A percentile compares a stretch with the other conserved stretches of the same genome.
phyloP scores from a whole-genome alignment of 257 asterid genomes.

The Eucommia ulmoides region DNA sequence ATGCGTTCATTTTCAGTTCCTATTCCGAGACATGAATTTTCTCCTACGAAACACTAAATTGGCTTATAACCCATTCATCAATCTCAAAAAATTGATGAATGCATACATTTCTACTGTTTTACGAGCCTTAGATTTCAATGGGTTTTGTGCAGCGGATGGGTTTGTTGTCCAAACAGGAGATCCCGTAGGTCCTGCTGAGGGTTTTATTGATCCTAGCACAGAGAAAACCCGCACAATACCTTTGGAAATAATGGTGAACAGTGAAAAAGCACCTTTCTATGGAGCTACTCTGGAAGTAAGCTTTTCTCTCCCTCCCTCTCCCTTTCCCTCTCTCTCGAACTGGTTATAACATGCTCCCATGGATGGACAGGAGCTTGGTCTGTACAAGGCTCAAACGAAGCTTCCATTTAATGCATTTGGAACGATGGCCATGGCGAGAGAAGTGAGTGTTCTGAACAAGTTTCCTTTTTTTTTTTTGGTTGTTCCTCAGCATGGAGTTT shows the following conservation, averaged over 20 bases:
- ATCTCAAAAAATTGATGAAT: too few species aligned
- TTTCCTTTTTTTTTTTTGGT: too few species aligned
- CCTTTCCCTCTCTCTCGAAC: background rate
- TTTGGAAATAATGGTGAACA: slow-evolving; percentile 75
- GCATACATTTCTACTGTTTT: background rate
- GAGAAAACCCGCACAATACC: slow-evolving; percentile 82
- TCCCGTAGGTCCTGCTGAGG: slow-evolving; percentile 99
- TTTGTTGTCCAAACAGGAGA: slow-evolving; percentile 99
- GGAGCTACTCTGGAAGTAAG: slow-evolving; percentile 93
- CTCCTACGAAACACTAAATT: too few species aligned
- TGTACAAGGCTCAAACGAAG: slow-evolving; percentile 94
- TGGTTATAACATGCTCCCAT: slow-evolving; percentile 10
- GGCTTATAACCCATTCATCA: background rate
- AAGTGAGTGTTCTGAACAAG: slow-evolving; percentile 31
- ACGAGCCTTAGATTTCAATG: slow-evolving; percentile 13
- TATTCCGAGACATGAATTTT: too few species aligned
- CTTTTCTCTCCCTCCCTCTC: background rate
- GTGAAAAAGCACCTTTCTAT: slow-evolving; percentile 84
- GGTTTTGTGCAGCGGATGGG: slow-evolving; percentile 76
- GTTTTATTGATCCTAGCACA: slow-evolving; percentile 92
- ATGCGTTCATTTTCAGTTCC: too few species aligned
- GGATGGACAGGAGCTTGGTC: slow-evolving; percentile 71
- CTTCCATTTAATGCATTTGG: slow-evolving; percentile 98
- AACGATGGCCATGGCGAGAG: slow-evolving; percentile 99
- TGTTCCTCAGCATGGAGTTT: too few species aligned